Conservation (phyloP, 805 yeast genomes). For the Wickerhamiella qilinensis region DNA sequence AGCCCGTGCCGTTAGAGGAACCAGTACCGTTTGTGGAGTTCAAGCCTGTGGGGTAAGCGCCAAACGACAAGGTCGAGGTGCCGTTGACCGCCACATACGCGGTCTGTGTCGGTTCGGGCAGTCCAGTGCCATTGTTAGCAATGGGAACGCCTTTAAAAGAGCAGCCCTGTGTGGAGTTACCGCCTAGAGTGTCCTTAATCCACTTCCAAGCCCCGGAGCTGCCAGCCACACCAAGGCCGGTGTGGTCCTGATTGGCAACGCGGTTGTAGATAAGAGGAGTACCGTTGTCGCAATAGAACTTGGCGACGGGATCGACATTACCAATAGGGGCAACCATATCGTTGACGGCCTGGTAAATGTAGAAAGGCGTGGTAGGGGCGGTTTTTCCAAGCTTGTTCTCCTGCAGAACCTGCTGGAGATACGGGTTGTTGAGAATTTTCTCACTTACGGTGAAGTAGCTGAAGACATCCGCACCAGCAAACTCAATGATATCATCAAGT, state of each 20-base stretch:
- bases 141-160: constrained; percentile 1
- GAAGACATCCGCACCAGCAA: constrained; percentile 10
- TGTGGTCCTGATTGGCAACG: constrained; percentile 8
- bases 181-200: not conserved
- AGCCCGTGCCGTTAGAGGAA: not conserved
- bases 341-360: constrained; percentile 16
- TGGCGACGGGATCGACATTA: constrained; percentile 10
- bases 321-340: constrained; percentile 16
- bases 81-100: not conserved
- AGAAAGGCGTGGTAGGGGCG: constrained; percentile 14
- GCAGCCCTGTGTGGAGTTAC: constrained; percentile 3
- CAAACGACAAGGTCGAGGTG: not conserved
- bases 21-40: not conserved
- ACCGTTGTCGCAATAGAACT: constrained; percentile 16
- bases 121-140: not conserved
- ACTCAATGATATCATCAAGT: constrained; percentile 6
- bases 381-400: constrained; percentile 13
- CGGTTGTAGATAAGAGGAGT: constrained; percentile 12
- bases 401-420: constrained; percentile 7
- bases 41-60: not conserved
- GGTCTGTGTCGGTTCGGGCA: not conserved
- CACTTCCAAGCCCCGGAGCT: not conserved
- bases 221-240: not conserved
- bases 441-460: constrained; percentile 11
- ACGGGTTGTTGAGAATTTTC: constrained; percentile 6